Conservation (phyloP, 192 early-diverging fungal species). For the Dissophora ornata region DNA sequence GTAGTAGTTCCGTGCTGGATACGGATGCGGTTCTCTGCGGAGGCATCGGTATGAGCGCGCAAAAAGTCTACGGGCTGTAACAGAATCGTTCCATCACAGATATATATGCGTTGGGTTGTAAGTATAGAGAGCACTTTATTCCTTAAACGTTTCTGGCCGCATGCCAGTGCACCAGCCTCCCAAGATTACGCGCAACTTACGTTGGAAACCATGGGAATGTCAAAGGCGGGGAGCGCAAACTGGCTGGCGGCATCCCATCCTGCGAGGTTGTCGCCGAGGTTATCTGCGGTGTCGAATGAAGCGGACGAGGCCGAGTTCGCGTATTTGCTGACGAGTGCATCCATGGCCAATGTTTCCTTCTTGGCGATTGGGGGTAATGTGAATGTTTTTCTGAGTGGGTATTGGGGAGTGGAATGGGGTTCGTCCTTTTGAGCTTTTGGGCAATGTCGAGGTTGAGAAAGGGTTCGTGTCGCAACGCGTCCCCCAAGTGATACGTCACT, state of each 20-base stretch:
- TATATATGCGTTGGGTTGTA: no score
- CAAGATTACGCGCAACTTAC: slow-evolving; percentile 51
- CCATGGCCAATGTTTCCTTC: slow-evolving; percentile 26
- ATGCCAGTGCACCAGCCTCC: no score
- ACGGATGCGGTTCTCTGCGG: slow-evolving; percentile 85
- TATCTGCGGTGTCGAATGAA: slow-evolving; percentile 24
- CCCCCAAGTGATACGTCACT: slow-evolving; percentile 32
- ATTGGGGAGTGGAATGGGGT: neutral
- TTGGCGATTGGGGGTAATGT: neutral
- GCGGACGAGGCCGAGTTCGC: slow-evolving; percentile 30
- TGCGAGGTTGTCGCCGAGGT: slow-evolving; percentile 29
- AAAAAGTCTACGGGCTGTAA: slow-evolving; percentile 90
- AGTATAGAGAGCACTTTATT: no score
- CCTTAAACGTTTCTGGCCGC: no score
- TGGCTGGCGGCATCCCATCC: slow-evolving; percentile 64
- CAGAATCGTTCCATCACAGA: no score
- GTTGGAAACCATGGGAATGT: slow-evolving; percentile 66
- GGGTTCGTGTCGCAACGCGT: slow-evolving; percentile 2
- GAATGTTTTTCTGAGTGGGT: no score
- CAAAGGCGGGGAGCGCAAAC: slow-evolving; percentile 65
- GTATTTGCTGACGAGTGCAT: slow-evolving; percentile 55
- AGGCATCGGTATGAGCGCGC: slow-evolving; percentile 83
- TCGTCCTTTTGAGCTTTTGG: neutral
- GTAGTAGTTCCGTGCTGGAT: slow-evolving; percentile 98
- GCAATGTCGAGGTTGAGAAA: no score